Evolutionary conservation across 2,329 filamentous ascomycete species (phyloP), one percentile per base, ranked within the genome.

Genomic region (Zasmidium angulare): DNA sequence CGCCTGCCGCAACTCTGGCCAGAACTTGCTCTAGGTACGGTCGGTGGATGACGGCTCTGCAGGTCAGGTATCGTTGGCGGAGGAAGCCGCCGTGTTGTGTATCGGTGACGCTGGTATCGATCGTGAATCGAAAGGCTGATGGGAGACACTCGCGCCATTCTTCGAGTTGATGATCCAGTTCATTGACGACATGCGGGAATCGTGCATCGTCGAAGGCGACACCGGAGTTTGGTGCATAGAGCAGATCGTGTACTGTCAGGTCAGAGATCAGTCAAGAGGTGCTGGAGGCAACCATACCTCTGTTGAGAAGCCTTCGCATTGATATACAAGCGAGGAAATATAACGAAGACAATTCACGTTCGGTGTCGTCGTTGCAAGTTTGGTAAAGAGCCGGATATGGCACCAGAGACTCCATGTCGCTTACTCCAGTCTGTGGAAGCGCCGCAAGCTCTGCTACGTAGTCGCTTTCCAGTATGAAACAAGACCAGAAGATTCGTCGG

Each of bases 321-420:
- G 59, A 59, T n/a, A 61, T 43, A 23, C 59, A 61, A 7, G 59
- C 59, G n/a, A 61, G 56, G 17, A 61, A 61, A 23, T 61, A 61
- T 3, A 61, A 48, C 7, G 56, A 51, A 22, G 59, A 61, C 2
- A 55, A 52, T 14, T 61, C 56, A n/a, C 59, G 52, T 23, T 61
- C 56, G 2, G 17, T 21, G 21, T 61, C 52, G 17, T 59, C 48
- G 36, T 7, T 7, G 14, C 7, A 7, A 36, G 7, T 36, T 7
- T 7, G 29, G 29, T 36, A 36, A 14, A 7, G 14, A 7, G 7
- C 29, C 7, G 29, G 29, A 14, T 7, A 36, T 7, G 29, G 29
- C 14, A 36, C 14, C n/a, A 51, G 49, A 9, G 56, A 59, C 22
- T 62, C 56, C 46, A 62, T 60, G 9, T 62, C 56, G 46, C 53